A percentile compares a stretch with the other conserved stretches of the same genome.
phyloP scores from a whole-genome alignment of 495 filamentous ascomycete genomes.

The Neurospora tetrasperma region DNA sequence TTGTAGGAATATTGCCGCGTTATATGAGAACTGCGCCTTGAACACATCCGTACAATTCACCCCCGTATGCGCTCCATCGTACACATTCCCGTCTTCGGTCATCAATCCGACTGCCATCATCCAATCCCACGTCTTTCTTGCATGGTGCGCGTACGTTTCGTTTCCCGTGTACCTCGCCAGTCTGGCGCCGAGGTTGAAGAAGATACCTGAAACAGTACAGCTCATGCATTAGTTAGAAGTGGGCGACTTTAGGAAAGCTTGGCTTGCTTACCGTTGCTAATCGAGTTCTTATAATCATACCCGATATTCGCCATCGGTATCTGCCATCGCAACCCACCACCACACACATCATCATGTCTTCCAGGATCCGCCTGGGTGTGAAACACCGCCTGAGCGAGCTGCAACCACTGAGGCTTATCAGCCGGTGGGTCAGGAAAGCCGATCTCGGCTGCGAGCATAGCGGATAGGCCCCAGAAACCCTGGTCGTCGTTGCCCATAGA shows the following conservation, averaged over 20 bases:
- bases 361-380: slow-evolving; percentile 51
- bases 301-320: slow-evolving; percentile 61
- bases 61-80: slow-evolving; percentile 53
- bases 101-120: slow-evolving; percentile 51
- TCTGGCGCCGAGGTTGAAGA: slow-evolving; percentile 70
- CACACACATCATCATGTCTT: slow-evolving; percentile 46
- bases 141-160: slow-evolving; percentile 65
- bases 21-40: slow-evolving; percentile 57
- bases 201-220: slow-evolving; percentile 30
- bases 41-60: slow-evolving; percentile 49
- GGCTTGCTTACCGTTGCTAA: slow-evolving; percentile 39
- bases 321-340: slow-evolving; percentile 69
- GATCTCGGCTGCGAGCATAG: slow-evolving; percentile 59
- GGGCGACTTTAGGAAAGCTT: not conserved
- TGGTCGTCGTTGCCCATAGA: slow-evolving; percentile 69
- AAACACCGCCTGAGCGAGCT: slow-evolving; percentile 61
- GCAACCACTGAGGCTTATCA: slow-evolving; percentile 55
- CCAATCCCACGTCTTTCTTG: slow-evolving; percentile 66
- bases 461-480: slow-evolving; percentile 65
- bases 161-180: slow-evolving; percentile 67
- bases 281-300: slow-evolving; percentile 59
- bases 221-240: not conserved
- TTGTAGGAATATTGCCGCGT: slow-evolving; percentile 53
- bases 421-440: slow-evolving; percentile 47
- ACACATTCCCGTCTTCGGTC: slow-evolving; percentile 41